Percentiles rank a stretch among this genome's conserved stretches.
Conservation (phyloP, 2,329 filamentous ascomycete species). For the Botrytis sinoallii region DNA sequence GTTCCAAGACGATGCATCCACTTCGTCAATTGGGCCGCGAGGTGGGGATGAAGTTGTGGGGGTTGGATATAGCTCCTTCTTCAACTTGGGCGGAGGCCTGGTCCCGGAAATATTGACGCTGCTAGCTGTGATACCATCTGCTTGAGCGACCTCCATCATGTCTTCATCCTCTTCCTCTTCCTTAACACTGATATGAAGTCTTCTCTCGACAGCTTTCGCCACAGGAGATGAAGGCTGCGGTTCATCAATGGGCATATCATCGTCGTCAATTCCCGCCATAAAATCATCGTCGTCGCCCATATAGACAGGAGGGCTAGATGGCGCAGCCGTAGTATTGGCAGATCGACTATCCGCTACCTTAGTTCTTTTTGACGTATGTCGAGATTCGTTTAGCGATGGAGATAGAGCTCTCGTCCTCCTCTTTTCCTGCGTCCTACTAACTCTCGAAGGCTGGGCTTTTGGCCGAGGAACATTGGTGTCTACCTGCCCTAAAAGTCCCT, state of each 20-base stretch:
- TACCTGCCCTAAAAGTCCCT: conserved; percentile 80
- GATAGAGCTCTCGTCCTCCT: conserved; percentile 79
- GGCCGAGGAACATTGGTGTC: conserved; percentile 67
- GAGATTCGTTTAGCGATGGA: conserved; percentile 56
- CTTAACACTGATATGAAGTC: conserved; percentile 55
- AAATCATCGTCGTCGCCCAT: conserved; percentile 57
- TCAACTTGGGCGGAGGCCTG: conserved; percentile 70
- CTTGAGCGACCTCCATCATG: conserved; percentile 82
- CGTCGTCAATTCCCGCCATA: conserved; percentile 59
- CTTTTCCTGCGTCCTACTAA: conserved; percentile 70
- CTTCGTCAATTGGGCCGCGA: conserved; percentile 54
- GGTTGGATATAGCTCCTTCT: conserved; percentile 66
- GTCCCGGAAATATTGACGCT: conserved; percentile 85
- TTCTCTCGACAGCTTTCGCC: conserved; percentile 73
- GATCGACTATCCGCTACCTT: conserved; percentile 50
- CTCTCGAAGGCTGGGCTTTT: conserved; percentile 60
- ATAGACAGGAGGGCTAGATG: conserved; percentile 46
- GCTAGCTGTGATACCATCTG: conserved; percentile 62
- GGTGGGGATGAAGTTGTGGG: conserved; percentile 75
- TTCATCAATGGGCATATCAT: conserved; percentile 77
- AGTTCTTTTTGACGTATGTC: conserved; percentile 53
- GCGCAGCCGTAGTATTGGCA: conserved; percentile 29
- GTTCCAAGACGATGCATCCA: conserved; percentile 87
- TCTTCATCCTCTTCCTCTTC: conserved; percentile 74
- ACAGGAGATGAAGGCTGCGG: conserved; percentile 83